phyloP scores from a whole-genome alignment of 371 early-diverging fungal species.

The Mucor saturninus region DNA sequence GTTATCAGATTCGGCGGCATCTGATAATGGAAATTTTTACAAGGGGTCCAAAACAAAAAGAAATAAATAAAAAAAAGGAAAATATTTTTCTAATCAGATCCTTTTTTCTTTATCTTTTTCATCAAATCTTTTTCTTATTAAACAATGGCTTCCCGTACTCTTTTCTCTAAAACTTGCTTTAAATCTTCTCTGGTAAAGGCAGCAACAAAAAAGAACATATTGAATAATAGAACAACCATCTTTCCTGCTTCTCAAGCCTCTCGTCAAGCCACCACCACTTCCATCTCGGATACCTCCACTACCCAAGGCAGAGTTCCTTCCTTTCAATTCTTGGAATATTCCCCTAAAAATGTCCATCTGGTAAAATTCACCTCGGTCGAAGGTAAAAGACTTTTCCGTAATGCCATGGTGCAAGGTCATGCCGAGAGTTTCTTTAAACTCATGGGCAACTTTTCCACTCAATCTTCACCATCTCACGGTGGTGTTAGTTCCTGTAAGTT shows the following conservation, averaged over 20 bases:
- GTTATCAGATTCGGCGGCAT: conserved; percentile 21
- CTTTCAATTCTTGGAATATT: conserved; percentile 1
- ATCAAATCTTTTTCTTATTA: not conserved
- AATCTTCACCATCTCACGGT: conserved; percentile 73
- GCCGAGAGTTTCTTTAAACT: conserved; percentile 88
- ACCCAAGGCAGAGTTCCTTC: conserved; percentile 1
- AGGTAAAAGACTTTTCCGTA: conserved; percentile 81
- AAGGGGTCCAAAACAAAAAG: not conserved
- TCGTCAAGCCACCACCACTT: conserved; percentile 26
- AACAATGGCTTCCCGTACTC: conserved; percentile 22
- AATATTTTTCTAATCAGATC: not conserved
- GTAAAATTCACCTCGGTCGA: conserved; percentile 61
- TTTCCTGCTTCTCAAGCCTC: conserved; percentile 22
- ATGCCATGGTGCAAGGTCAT: conserved; percentile 72
- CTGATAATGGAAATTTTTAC: conserved; percentile 16
- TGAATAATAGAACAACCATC: conserved; percentile 19
- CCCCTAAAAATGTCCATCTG: conserved; percentile 9
- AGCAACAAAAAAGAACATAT: conserved; percentile 13
- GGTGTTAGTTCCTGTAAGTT: conserved; percentile 63
- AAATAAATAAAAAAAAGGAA: not conserved
- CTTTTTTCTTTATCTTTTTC: conserved; percentile 1
- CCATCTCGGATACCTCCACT: conserved; percentile 5
- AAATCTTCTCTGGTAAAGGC: conserved; percentile 11
- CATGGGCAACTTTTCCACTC: conserved; percentile 86
- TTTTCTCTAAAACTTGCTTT: conserved; percentile 21